Conservation (phyloP, 148 eudicot species). For the Amaranthus cruentus region DNA sequence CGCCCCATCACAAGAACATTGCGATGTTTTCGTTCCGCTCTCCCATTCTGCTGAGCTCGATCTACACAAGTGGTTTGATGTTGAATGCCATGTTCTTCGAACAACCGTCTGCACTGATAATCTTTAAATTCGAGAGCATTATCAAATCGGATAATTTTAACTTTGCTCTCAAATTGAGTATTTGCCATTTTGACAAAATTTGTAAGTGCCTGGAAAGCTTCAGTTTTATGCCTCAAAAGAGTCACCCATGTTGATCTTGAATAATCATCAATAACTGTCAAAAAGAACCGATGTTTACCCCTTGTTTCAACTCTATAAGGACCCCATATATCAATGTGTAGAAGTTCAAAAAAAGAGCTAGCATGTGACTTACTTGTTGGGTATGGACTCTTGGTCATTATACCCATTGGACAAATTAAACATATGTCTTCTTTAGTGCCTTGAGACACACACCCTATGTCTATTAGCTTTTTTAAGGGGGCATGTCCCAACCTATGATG, state of each 20-base stretch:
- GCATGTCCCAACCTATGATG: slow-evolving; percentile 5
- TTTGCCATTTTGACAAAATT: not conserved
- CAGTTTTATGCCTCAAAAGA: not conserved
- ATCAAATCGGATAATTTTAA: not conserved
- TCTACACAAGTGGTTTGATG: not conserved
- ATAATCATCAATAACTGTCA: not conserved
- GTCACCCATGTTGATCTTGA: not conserved
- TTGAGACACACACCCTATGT: not conserved
- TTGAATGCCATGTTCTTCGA: not conserved
- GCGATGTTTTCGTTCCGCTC: not conserved
- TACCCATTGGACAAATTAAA: not conserved
- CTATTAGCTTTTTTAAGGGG: not conserved
- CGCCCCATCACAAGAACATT: not conserved
- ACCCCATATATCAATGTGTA: not conserved
- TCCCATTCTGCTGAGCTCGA: not conserved
- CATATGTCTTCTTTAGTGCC: not conserved
- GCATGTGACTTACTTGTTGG: not conserved
- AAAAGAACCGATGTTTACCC: not conserved
- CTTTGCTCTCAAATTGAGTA: not conserved
- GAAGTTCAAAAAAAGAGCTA: not conserved
- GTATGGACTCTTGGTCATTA: not conserved
- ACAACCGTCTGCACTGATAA: not conserved
- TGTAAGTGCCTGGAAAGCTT: not conserved
- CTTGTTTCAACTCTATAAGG: not conserved
- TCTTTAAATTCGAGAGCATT: not conserved